Base-by-base conservation (phyloP, 2,329 filamentous ascomycete species). In the Aaosphaeria pasadenensis region DNA sequence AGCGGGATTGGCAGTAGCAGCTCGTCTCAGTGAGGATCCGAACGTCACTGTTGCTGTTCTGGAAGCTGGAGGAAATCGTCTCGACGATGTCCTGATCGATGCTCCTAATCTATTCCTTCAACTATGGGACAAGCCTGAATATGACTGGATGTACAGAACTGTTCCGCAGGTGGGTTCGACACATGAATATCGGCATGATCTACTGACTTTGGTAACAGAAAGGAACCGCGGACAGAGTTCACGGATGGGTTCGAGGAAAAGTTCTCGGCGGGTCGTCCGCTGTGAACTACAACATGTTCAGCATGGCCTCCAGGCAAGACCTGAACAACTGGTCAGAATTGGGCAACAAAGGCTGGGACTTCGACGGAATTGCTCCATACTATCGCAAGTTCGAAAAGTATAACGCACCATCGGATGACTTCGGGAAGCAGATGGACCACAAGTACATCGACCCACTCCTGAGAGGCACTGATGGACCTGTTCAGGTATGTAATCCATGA, bases 291-390 rank as follows among this genome's bases (percentile, higher is more conserved):
- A 59, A 57, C 33, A 64, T 64, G 58, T 66, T 56, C 36, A 56
- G 51, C 30, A 61, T 60, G 59, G 59, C 58, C 4, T 65, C 63
- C 1, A 44, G 52, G 30, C 57, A 63, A 41, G 62, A 64, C 32
- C 44, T 66, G 7, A 62, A 75, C 51, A 69, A 71, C 3, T 75
- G 73, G 72, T 66, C 48, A n/a, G 55, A 66, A 47, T 51, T 71
- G 11, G 71, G 71, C 4, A 73, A 72, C 44, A 48, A 58, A 7
- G 66, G 65, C 6, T 73, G 70, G 71, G 60, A 55, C 13, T 73
- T 65, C 56, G 55, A 69, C 11, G 52, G 58, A 1, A 43, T 73
- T 5, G 46, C 56, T 4, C 66, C 63, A 1, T 73, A 72, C 49
- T 67, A 67, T 42, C 57, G 57, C 29, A 73, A 71, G 47, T 64